phyloP scores from a whole-genome alignment of 441 rosid species.

The Erodium trifolium region DNA sequence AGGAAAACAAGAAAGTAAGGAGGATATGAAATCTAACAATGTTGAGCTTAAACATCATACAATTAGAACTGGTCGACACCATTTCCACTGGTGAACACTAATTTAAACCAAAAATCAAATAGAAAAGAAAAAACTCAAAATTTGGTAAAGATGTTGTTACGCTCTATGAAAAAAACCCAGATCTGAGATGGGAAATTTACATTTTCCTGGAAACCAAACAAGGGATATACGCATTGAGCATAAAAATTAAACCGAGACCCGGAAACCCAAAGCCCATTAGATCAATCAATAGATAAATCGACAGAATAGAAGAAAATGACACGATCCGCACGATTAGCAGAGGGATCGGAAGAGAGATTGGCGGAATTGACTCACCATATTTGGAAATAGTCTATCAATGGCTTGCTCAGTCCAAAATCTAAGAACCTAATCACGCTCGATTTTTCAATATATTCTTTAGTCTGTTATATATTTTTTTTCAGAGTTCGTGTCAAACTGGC shows the following conservation, averaged over 20 bases:
- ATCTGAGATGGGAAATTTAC: not conserved
- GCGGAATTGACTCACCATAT: conserved; percentile 2
- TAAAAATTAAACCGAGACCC: not conserved
- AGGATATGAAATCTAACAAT: not conserved
- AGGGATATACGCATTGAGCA: not conserved
- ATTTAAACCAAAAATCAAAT: not conserved
- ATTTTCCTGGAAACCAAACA: not conserved
- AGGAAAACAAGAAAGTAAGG: not conserved
- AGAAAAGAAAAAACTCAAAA: not conserved
- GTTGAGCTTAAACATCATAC: not conserved
- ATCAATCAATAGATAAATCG: not conserved
- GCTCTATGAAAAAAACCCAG: not conserved
- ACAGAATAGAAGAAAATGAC: not conserved
- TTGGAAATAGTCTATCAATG: not conserved
- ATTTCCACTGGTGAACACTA: not conserved
- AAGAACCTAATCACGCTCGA: not conserved
- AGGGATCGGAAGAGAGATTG: not conserved
- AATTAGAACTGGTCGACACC: not conserved
- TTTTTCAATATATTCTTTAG: not conserved
- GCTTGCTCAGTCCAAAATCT: not conserved
- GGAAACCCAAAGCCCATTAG: not conserved
- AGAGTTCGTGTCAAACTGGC: too few species aligned
- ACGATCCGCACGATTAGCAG: not conserved
- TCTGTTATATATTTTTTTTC: not conserved
- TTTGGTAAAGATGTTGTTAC: not conserved